Conservation (phyloP, 768 basidiomycete species). For the Plicaturopsis crispa region DNA sequence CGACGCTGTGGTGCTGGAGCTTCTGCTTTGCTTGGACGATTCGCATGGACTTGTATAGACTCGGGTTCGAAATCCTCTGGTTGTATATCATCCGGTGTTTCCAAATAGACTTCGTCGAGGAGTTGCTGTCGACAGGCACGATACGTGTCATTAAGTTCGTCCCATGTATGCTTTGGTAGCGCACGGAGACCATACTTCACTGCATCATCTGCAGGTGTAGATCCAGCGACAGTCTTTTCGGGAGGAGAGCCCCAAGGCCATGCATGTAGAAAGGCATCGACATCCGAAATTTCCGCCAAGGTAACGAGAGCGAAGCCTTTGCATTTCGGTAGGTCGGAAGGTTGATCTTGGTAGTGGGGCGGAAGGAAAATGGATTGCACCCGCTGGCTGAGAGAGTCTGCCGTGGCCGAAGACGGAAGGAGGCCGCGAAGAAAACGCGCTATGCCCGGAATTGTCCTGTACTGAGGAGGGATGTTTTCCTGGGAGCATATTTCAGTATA, state of each 20-base stretch:
- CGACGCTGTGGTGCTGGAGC: not conserved
- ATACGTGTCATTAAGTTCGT: slow-evolving; percentile 60
- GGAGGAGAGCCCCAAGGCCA: slow-evolving; percentile 83
- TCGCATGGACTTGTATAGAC: not conserved
- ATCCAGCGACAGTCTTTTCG: slow-evolving; percentile 6
- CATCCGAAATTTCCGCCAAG: slow-evolving; percentile 32
- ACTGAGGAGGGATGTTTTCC: slow-evolving; percentile 63
- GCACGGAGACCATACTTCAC: slow-evolving; percentile 51
- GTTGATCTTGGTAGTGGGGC: slow-evolving; percentile 55
- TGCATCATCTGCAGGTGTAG: slow-evolving; percentile 31
- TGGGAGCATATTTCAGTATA: slow-evolving; percentile 19
- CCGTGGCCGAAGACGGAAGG: slow-evolving; percentile 1
- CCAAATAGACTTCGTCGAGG: not conserved
- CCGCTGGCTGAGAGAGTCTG: slow-evolving; percentile 9
- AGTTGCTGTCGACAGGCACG: slow-evolving; percentile 43
- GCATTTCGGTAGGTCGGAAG: slow-evolving; percentile 45
- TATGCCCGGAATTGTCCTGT: slow-evolving; percentile 44
- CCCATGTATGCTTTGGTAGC: slow-evolving; percentile 55
- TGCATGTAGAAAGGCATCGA: slow-evolving; percentile 29
- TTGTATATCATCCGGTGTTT: not conserved
- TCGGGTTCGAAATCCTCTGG: not conserved
- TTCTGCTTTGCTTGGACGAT: too few relatives aligned
- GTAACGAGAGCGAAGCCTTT: slow-evolving; percentile 76
- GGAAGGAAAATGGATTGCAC: slow-evolving; percentile 54
- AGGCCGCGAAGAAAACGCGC: slow-evolving; percentile 35